phyloP scores from a whole-genome alignment of 345 rosid species.

The Linum usitatissimum region DNA sequence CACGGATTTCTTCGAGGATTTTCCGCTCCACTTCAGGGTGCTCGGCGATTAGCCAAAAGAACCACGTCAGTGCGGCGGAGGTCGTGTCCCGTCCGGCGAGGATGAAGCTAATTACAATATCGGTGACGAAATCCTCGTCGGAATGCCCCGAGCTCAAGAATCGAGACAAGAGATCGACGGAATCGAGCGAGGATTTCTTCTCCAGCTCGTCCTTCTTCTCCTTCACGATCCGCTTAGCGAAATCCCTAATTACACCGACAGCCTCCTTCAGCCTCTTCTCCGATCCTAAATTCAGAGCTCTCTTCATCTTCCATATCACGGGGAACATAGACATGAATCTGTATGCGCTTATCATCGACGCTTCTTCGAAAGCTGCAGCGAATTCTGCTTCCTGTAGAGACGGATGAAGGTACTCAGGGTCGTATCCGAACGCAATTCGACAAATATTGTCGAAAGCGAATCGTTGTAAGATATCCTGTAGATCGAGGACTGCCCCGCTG shows the following conservation, averaged over 20 bases:
- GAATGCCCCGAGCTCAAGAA: neutral
- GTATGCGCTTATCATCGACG: slow-evolving; percentile 41
- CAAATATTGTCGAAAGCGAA: slow-evolving; percentile 60
- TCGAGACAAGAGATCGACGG: neutral
- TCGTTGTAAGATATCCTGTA: slow-evolving; percentile 56
- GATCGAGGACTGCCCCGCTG: slow-evolving; percentile 18
- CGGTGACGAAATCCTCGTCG: too few species aligned
- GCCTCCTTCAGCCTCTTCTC: slow-evolving; percentile 24
- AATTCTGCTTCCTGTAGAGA: slow-evolving; percentile 39
- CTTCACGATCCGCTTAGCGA: neutral
- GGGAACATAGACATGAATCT: slow-evolving; percentile 37
- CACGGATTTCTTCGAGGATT: too few species aligned
- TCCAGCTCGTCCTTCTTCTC: neutral
- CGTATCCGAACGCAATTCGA: slow-evolving; percentile 53
- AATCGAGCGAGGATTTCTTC: neutral
- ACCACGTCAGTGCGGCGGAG: too few species aligned
- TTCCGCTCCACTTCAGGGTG: too few species aligned
- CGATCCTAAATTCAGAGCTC: slow-evolving; percentile 40
- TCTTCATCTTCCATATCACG: slow-evolving; percentile 44
- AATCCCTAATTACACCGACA: neutral
- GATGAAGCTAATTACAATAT: too few species aligned
- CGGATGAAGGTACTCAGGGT: slow-evolving; percentile 42
- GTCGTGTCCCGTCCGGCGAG: too few species aligned
- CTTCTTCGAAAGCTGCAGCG: slow-evolving; percentile 50
- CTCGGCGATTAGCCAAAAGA: too few species aligned